Base-by-base conservation (phyloP, 495 filamentous ascomycete genomes). In the Daldinia grandis region DNA sequence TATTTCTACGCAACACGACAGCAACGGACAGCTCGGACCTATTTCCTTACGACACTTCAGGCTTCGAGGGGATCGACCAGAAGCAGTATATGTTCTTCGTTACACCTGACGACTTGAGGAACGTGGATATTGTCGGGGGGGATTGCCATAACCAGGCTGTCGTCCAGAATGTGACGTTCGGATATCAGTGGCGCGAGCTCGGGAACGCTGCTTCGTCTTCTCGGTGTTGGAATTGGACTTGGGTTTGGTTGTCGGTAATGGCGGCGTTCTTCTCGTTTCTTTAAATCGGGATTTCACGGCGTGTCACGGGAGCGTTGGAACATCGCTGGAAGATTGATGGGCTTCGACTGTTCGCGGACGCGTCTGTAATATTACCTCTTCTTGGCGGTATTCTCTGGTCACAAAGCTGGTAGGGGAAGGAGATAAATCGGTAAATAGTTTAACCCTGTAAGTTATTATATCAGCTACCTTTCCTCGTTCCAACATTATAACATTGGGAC, bases 31-130 rank as follows among this genome's bases (percentile, higher is more conserved):
- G 87, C 66, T 62, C 69, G 7, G 76, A 79, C 71, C 80, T 82
- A 33, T 93, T 92, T 75, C 91, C 91, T 0, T 93, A 94, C 74
- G 84, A 94, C 73, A 94, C 92, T 0, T 82, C 76, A 6, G 87
- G 86, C n/a, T 93, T 94, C 78, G 72, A 90, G 75, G 81, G 78
- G 4, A 61, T 94, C 30, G 84, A 89, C 33, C 84, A 87, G 72
- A 79, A 80, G 47, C 83, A 76, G 72, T 94, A 91, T 75, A 93
- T 94, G 91, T 94, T 94, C 81, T 94, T 94, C 80, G 77, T 80
- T 3, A 81, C 87, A 1, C 82, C 92, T 0, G 89, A 93, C 76
- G 92, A 94, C 72, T 81, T 94, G 14, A 83, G 59, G 5, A 81
- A 82, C 15, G 81, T 93, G 69, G 88, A 94, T 76, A 88, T 94